Evolutionary conservation across 192 early-diverging fungal species (phyloP), one percentile per base, ranked within the genome.

Genomic region (Allomyces macrogynus): DNA sequence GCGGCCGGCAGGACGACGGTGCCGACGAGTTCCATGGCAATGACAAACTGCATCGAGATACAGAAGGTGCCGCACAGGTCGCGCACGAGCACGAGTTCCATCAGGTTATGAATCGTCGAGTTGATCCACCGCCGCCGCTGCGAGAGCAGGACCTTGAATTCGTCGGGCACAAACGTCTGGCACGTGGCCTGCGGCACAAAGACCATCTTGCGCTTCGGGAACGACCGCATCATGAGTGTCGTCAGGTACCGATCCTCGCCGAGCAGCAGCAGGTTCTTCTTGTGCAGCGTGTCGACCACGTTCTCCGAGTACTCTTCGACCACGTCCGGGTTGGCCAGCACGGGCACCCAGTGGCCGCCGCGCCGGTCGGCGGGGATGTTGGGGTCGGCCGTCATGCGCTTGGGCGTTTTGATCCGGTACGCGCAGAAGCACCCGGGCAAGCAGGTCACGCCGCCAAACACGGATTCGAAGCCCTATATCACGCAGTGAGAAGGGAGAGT

Each of bases 71-170:
- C 91, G 73, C 91, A 93, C 62, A 93, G 77, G 69, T 93, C 87
- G 26, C 81, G 76, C 65, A 92, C 85, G 61, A 88, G 72, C 26
- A 93, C 79, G 62, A 93, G 67, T 73, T 93, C 91, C 69, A 84
- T 69, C 66, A 93, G 76, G 67, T 93, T 93, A 65, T 94, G 91
- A 27, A 94, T 84, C 0, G 91, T 94, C 18, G 91, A 94, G 75
- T 94, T 94, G 76, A 94, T 94, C 91, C 91, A 94, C 42, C 91
- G 81, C n/a, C 90, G 83, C 3, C 89, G 82, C 73, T 92, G 90
- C 54, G 86, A 89, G 44, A 90, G 73, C 43, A 92, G 70, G 16
- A 92, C 85, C 62, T 75, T 79, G 80, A 95, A 95, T 24, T 83
- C 80, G 65, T 88, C 87, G 16, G 92, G 92, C 27, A 92, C 92